Evolutionary conservation across 2,329 filamentous ascomycete species (phyloP), one percentile per base, ranked within the genome.

Genomic region (Massarina eburnea): DNA sequence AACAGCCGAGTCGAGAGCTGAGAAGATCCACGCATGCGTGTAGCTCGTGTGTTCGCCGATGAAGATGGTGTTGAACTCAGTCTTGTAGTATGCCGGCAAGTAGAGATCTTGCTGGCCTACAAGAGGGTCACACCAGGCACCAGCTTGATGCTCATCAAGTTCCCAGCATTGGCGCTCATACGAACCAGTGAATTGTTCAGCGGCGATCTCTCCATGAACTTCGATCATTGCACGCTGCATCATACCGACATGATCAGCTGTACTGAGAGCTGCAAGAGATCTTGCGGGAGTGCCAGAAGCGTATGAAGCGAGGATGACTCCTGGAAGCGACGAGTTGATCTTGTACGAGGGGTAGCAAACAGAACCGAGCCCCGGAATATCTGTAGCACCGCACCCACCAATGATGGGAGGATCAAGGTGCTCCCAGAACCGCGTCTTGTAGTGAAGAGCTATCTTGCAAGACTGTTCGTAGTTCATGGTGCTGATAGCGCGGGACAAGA

Each of bases 21-120:
- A 81, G 24, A 80, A 79, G 39, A 87, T 85, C 84, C 84, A 88
- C 1, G 83, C 84, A 59, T 89, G 85, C 0, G 85, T 89, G 60
- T 84, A 87, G 6, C 78, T 81, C 0, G 85, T 88, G 60, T 88
- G 84, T 64, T 89, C 85, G 2, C 71, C 71, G 1, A 86, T 73
- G 48, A 88, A 87, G 26, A 88, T 81, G n/a, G 84, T 83, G 38
- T 84, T 81, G 51, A 77, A 78, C 64, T 89, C 81, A 0, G 84
- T 88, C 61, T 83, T 80, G 59, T 85, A 88, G 59, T 87, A 89
- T n/a, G 85, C 81, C 0, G 86, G 85, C 8, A 89, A 72, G 55
- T 85, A 89, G 19, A 88, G 60, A 54, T 85, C 77, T 59, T 89
- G 85, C 70, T 88, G 83, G 0, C 84, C 84, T 0, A 82, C 72